These are phyloP conservation scores for Papiliotrema laurentii DNA, from an alignment of 1,284 basidiomycete species.

Conservation along the genomic window DNA sequence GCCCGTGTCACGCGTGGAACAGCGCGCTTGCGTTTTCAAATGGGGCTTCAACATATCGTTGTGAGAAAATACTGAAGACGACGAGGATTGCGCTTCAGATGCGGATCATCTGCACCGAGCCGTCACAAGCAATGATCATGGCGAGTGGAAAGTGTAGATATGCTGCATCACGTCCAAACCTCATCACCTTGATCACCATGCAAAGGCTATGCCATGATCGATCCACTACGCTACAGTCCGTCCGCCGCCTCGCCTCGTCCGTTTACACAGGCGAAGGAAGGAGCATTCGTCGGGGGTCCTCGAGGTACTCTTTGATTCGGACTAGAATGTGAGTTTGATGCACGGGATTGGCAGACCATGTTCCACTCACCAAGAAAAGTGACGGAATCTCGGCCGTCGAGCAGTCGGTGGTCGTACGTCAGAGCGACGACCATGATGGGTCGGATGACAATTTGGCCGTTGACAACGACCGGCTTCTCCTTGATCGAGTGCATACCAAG, in stretches of 20 bases:
- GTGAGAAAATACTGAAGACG: too few species aligned
- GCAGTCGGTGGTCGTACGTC: slow-evolving; percentile 92
- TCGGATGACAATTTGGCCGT: slow-evolving; percentile 84
- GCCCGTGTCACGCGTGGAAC: too few species aligned
- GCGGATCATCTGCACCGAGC: too few species aligned
- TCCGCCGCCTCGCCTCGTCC: neutral
- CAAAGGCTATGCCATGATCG: too few species aligned
- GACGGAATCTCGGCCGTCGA: slow-evolving; percentile 94
- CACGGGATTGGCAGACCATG: too few species aligned
- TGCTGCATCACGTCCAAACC: neutral
- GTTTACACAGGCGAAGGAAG: slow-evolving; percentile 48
- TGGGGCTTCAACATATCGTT: too few species aligned
- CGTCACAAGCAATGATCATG: too few species aligned
- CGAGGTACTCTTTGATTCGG: slow-evolving; percentile 65
- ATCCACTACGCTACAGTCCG: neutral
- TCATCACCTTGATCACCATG: neutral
- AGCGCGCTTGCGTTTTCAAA: too few species aligned
- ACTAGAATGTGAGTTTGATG: slow-evolving; percentile 44
- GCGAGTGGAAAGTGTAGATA: neutral
- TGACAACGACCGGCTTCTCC: slow-evolving; percentile 85
- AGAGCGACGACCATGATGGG: slow-evolving; percentile 88
- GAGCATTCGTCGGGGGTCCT: slow-evolving; percentile 64
- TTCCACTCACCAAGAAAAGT: slow-evolving; percentile 83
- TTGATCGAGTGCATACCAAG: slow-evolving; percentile 97
- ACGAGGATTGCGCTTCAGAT: too few species aligned